Percentiles rank a stretch among this genome's conserved stretches.
Conservation (phyloP, 768 basidiomycete species). For the Guyanaporus albipodus region DNA sequence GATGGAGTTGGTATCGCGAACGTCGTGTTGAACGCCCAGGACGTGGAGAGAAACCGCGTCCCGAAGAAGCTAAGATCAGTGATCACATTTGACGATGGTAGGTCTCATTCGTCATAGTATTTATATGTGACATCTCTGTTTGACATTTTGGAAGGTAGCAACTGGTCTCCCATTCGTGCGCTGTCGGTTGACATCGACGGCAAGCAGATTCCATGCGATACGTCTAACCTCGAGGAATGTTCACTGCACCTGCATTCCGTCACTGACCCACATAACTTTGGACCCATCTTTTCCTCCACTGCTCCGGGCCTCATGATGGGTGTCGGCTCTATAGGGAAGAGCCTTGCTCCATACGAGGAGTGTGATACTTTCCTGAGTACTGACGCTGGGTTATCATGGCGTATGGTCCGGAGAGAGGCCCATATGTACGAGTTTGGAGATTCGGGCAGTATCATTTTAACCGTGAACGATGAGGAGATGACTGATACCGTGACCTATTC, state of each 20-base stretch:
- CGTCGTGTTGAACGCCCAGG: slow-evolving; percentile 75
- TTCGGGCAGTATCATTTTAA: slow-evolving; percentile 71
- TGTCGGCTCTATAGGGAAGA: slow-evolving; percentile 82
- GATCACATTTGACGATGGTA: slow-evolving; percentile 89
- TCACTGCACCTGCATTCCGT: slow-evolving; percentile 92
- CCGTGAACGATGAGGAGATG: slow-evolving; percentile 80
- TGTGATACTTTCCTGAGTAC: slow-evolving; percentile 92
- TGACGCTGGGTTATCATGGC: slow-evolving; percentile 87
- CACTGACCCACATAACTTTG: slow-evolving; percentile 88
- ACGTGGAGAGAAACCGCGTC: slow-evolving; percentile 69
- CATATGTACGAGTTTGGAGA: slow-evolving; percentile 98
- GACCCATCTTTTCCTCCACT: slow-evolving; percentile 89
- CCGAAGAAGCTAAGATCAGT: slow-evolving; percentile 70
- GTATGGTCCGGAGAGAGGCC: slow-evolving; percentile 67
- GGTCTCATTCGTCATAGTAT: slow-evolving; percentile 2
- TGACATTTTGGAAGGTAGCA: slow-evolving; percentile 44
- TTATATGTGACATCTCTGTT: background rate
- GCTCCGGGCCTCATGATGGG: slow-evolving; percentile 96
- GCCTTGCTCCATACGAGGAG: slow-evolving; percentile 70
- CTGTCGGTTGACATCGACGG: slow-evolving; percentile 58
- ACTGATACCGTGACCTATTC: slow-evolving; percentile 73
- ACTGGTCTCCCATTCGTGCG: slow-evolving; percentile 69
- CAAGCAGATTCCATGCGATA: slow-evolving; percentile 58
- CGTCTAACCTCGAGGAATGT: slow-evolving; percentile 55
- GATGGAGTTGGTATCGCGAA: slow-evolving; percentile 93